Base-by-base conservation (phyloP, 2,329 filamentous ascomycete genomes). In the Clonostachys byssicola region DNA sequence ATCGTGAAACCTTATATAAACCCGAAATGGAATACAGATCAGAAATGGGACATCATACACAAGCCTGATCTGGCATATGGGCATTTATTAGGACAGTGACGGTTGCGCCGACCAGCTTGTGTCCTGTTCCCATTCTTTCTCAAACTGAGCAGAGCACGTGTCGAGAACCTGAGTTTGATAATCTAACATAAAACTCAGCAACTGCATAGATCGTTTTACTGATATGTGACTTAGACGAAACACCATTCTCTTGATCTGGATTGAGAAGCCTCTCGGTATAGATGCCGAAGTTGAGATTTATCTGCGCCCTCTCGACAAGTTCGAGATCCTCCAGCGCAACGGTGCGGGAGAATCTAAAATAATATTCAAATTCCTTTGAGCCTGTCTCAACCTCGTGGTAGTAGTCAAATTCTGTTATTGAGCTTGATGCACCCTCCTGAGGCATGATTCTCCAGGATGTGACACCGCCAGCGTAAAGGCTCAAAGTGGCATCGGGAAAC, bases 391-490 rank as follows among this genome's bases (percentile, higher is more conserved):
- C 12, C 36, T 18, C 14, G 17, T 39, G 36, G 12, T 39, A 39
- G 9, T 39, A 39, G 10, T 14, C 36, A 14, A 39, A 39, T 53
- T 80, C 76, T 77, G 80, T 80, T 13, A 74, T 64, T 1, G 73
- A 74, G 16, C 75, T 62, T 1, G 69, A 66, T 0, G 77, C 75
- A 20, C 75, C 66, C 1, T 67, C 60, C 1, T 71, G 74, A 1
- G 78, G 78, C 51, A 75, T 76, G 2, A 78, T 75, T 2, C 78
- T 71, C 60, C 80, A 81, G 6, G 69, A 75, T 12, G 72, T 73
- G 75, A 81, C 79, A 5, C 78, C 78, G 1, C 78, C 78, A 2
- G 75, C 78, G 47, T 81, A 81, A 38, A 81, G 72, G 47, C 80
- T 80, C 42, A 80, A 54, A 0, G 75, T 80, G 54, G 74, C 78